These are phyloP conservation scores for Oryza rufipogon DNA, from an alignment of 176 grass and related monocot species.

Conservation along the genomic window DNA sequence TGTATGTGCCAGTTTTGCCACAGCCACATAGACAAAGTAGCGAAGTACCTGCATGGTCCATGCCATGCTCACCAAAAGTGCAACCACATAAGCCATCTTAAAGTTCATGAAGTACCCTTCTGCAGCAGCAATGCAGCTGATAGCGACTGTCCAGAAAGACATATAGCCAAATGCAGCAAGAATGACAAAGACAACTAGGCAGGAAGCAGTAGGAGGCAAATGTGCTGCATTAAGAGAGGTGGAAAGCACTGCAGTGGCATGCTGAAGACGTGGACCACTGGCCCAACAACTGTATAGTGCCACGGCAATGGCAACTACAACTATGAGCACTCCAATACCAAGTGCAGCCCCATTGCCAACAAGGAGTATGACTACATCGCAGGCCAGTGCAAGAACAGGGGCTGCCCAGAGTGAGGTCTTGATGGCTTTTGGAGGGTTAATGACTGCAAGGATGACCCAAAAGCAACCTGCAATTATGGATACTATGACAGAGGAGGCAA, in stretches of 20 bases:
- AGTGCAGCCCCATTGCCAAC: conserved; percentile 59
- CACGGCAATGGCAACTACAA: conserved; percentile 52
- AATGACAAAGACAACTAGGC: conserved; percentile 54
- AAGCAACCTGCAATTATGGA: conserved; percentile 53
- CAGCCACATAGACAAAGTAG: conserved; percentile 64
- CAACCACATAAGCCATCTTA: conserved; percentile 53
- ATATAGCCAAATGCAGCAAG: conserved; percentile 63
- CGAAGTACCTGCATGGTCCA: conserved; percentile 89
- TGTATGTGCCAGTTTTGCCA: conserved; percentile 68
- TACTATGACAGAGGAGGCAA: conserved; percentile 57
- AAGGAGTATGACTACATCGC: conserved; percentile 67
- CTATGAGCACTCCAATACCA: conserved; percentile 56
- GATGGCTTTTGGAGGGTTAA: conserved; percentile 63
- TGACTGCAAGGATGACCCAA: conserved; percentile 58
- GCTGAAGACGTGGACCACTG: conserved; percentile 59
- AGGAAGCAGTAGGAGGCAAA: conserved; percentile 44
- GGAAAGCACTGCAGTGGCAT: conserved; percentile 69
- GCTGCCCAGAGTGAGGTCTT: conserved; percentile 73
- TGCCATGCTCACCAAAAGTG: conserved; percentile 73
- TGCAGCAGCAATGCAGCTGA: conserved; percentile 66
- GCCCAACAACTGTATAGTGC: conserved; percentile 84
- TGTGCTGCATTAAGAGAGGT: conserved; percentile 47
- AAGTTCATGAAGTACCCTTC: conserved; percentile 56
- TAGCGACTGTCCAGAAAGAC: conserved; percentile 80
- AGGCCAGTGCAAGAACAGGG: conserved; percentile 57